A percentile compares a stretch with the other conserved stretches of the same genome.
These are phyloP conservation scores for Verticillium nonalfalfae DNA, from an alignment of 2,329 filamentous ascomycete genomes.

Conservation along the genomic window DNA sequence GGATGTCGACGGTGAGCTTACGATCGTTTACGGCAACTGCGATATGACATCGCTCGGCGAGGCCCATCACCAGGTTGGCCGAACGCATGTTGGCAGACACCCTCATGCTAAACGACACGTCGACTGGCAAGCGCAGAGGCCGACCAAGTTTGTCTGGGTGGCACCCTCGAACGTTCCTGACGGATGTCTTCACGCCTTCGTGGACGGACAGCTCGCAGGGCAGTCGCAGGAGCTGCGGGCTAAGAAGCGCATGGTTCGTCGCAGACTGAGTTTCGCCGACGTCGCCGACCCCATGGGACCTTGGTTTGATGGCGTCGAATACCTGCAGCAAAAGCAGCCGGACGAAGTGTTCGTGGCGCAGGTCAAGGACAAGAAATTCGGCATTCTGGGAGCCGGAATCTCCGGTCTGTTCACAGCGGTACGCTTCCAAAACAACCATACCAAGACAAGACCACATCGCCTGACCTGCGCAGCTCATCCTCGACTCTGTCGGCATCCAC, in stretches of 20 bases:
- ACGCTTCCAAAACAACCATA: neutral
- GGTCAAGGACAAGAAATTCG: constrained; percentile 17
- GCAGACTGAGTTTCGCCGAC: constrained; percentile 10
- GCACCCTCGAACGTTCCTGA: constrained; percentile 1
- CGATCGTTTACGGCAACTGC: constrained; percentile 13
- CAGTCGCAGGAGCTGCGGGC: constrained; percentile 12
- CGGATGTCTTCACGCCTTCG: constrained; percentile 16
- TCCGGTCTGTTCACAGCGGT: constrained; percentile 21
- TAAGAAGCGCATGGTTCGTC: constrained; percentile 4
- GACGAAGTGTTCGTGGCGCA: constrained; percentile 14
- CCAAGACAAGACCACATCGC: neutral
- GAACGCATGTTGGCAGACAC: constrained; percentile 15
- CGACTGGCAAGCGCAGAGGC: constrained; percentile 8
- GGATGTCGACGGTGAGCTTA: constrained; percentile 12
- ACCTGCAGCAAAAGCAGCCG: constrained; percentile 17
- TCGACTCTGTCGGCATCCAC: constrained; percentile 34
- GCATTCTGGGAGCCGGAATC: constrained; percentile 32
- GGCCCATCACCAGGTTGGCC: constrained; percentile 11
- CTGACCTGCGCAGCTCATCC: constrained; percentile 19
- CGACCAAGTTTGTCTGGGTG: constrained; percentile 16
- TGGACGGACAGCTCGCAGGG: constrained; percentile 11
- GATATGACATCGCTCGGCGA: neutral
- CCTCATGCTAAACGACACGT: constrained; percentile 14
- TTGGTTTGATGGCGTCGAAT: constrained; percentile 19
- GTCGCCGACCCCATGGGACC: constrained; percentile 9